phyloP scores from a whole-genome alignment of 345 rosid species.

The Aquilaria malaccensis region DNA sequence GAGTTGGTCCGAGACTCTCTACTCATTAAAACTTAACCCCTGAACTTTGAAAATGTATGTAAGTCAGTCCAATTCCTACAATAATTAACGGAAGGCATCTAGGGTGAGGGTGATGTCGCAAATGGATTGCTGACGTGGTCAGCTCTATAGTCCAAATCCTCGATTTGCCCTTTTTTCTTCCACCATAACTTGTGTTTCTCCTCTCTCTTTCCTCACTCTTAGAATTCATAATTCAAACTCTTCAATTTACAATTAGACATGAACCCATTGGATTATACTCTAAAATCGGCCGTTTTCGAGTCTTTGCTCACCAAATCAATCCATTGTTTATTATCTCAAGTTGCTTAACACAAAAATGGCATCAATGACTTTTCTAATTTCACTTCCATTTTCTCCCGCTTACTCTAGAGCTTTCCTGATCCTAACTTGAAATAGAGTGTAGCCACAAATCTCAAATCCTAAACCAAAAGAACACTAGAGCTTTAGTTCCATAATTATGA shows the following conservation, averaged over 20 bases:
- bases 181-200: conserved; percentile 26
- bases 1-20: too few species aligned
- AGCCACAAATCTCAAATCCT: conserved; percentile 23
- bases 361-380: conserved; percentile 53
- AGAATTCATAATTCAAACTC: conserved; percentile 7
- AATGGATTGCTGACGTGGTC: too few species aligned
- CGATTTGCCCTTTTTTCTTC: background rate
- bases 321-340: conserved; percentile 27
- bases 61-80: too few species aligned
- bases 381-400: conserved; percentile 52
- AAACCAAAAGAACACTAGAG: conserved; percentile 10
- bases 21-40: too few species aligned
- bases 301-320: conserved; percentile 55
- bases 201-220: background rate
- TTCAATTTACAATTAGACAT: conserved; percentile 14
- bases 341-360: conserved; percentile 31
- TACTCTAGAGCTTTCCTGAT: conserved; percentile 36
- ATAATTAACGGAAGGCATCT: too few species aligned
- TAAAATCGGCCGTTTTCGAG: conserved; percentile 22
- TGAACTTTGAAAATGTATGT: too few species aligned
- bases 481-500: background rate
- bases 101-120: too few species aligned
- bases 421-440: conserved; percentile 12
- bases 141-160: too few species aligned
- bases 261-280: conserved; percentile 17